phyloP scores from a whole-genome alignment of 768 basidiomycete genomes.

The Pleurotus tuoliensis region DNA sequence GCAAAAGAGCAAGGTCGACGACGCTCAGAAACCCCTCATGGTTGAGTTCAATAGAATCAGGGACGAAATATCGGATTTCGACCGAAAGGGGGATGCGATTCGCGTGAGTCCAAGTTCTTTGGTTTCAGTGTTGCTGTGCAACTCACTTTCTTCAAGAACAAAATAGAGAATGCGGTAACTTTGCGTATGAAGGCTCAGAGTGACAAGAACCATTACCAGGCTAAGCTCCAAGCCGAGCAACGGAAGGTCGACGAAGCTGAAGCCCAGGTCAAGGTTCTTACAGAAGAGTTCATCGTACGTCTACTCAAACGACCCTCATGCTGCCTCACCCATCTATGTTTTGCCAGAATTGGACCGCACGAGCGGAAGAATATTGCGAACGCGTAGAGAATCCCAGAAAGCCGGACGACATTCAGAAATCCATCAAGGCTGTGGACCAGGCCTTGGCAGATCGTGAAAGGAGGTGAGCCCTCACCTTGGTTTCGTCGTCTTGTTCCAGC shows the following conservation, averaged over 20 bases:
- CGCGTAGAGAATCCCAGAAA: conserved; percentile 56
- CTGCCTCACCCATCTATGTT: neutral
- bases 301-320: neutral
- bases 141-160: conserved; percentile 32
- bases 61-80: conserved; percentile 46
- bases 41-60: conserved; percentile 43
- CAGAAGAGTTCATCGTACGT: conserved; percentile 61
- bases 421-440: conserved; percentile 57
- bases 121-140: neutral
- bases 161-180: conserved; percentile 45
- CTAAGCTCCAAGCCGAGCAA: conserved; percentile 51
- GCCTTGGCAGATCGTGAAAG: conserved; percentile 67
- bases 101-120: conserved; percentile 32
- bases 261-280: conserved; percentile 42
- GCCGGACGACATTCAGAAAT: conserved; percentile 50
- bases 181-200: conserved; percentile 49
- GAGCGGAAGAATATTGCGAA: conserved; percentile 60
- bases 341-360: conserved; percentile 56
- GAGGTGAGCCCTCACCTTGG: conserved; percentile 33
- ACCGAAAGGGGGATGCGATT: conserved; percentile 35
- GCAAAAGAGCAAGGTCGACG: conserved; percentile 46
- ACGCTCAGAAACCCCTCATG: conserved; percentile 38
- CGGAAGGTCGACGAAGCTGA: conserved; percentile 41
- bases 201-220: conserved; percentile 40
- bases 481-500: neutral